phyloP scores from a whole-genome alignment of 2,329 filamentous ascomycete genomes.

The Hypoxylon sp. region DNA sequence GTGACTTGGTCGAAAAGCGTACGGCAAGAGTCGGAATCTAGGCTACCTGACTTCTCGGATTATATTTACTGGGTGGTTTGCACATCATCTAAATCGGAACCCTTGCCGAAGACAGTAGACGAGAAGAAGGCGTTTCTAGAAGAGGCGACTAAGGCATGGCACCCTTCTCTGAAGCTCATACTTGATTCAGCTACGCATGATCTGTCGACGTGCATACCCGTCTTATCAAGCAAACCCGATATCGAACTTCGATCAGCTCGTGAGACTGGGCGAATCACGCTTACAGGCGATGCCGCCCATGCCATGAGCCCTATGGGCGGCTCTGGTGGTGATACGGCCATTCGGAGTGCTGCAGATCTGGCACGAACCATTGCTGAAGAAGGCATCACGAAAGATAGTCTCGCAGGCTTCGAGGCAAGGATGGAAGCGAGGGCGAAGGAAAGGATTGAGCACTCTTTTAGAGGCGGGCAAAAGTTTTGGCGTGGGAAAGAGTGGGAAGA shows the following conservation, averaged over 20 bases:
- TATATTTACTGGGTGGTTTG: constrained; percentile 53
- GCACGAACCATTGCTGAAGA: constrained; percentile 46
- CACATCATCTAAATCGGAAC: constrained; percentile 44
- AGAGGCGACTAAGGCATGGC: constrained; percentile 46
- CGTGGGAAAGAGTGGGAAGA: constrained; percentile 49
- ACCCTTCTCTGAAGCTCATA: constrained; percentile 50
- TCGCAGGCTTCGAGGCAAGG: constrained; percentile 47
- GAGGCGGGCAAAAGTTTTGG: constrained; percentile 52
- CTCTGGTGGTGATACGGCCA: constrained; percentile 52
- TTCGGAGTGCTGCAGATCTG: constrained; percentile 50
- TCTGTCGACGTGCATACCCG: constrained; percentile 47
- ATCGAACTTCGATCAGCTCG: constrained; percentile 46
- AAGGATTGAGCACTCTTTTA: constrained; percentile 53
- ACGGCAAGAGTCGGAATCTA: constrained; percentile 35
- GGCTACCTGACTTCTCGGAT: constrained; percentile 48
- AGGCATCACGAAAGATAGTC: constrained; percentile 39
- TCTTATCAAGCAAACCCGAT: constrained; percentile 53
- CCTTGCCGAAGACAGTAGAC: constrained; percentile 46
- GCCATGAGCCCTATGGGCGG: constrained; percentile 55
- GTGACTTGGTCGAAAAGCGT: constrained; percentile 50
- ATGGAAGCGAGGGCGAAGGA: constrained; percentile 50
- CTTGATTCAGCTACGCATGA: constrained; percentile 47
- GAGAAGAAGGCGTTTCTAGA: constrained; percentile 48
- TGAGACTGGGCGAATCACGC: constrained; percentile 43
- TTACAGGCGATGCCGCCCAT: constrained; percentile 52